A percentile compares a stretch with the other conserved stretches of the same genome.
Conservation (phyloP, 495 filamentous ascomycete species). For the Hypoxylon lienhwacheense region DNA sequence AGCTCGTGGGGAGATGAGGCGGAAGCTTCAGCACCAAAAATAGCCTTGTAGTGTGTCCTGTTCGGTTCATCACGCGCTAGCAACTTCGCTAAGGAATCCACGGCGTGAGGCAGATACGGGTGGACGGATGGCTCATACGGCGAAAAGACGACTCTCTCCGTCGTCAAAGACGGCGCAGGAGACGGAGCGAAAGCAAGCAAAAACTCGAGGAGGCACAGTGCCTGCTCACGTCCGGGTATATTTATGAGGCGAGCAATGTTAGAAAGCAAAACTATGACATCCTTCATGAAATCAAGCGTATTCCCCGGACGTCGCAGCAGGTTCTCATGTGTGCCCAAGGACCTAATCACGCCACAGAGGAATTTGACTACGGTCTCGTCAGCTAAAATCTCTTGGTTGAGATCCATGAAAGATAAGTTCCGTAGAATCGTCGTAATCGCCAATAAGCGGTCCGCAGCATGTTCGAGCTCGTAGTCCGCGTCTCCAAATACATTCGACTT, state of each 20-base stretch:
- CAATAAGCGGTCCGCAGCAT: conserved; percentile 81
- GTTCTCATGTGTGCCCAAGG: conserved; percentile 87
- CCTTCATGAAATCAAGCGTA: conserved; percentile 95
- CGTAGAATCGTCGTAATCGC: conserved; percentile 91
- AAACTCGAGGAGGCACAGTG: conserved; percentile 82
- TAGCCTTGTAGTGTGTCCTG: conserved; percentile 73
- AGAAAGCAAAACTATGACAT: conserved; percentile 82
- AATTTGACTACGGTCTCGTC: conserved; percentile 77
- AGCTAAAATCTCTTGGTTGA: conserved; percentile 71
- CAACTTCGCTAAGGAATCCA: conserved; percentile 89
- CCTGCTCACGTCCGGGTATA: conserved; percentile 85
- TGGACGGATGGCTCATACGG: conserved; percentile 78
- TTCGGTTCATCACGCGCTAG: conserved; percentile 94
- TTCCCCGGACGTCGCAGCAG: conserved; percentile 77
- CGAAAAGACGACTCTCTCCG: conserved; percentile 71
- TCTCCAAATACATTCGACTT: conserved; percentile 74
- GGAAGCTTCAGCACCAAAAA: conserved; percentile 72
- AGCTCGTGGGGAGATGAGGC: conserved; percentile 70
- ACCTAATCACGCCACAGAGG: conserved; percentile 76
- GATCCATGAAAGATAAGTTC: conserved; percentile 84
- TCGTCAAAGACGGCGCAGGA: conserved; percentile 54
- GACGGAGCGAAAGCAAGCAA: conserved; percentile 87
- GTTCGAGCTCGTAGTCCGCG: conserved; percentile 78
- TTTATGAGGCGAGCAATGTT: conserved; percentile 81
- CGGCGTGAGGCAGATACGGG: conserved; percentile 83